Evolutionary conservation across 768 basidiomycete species (phyloP), one percentile per base, ranked within the genome.

Genomic region (Boletus huronensis): DNA sequence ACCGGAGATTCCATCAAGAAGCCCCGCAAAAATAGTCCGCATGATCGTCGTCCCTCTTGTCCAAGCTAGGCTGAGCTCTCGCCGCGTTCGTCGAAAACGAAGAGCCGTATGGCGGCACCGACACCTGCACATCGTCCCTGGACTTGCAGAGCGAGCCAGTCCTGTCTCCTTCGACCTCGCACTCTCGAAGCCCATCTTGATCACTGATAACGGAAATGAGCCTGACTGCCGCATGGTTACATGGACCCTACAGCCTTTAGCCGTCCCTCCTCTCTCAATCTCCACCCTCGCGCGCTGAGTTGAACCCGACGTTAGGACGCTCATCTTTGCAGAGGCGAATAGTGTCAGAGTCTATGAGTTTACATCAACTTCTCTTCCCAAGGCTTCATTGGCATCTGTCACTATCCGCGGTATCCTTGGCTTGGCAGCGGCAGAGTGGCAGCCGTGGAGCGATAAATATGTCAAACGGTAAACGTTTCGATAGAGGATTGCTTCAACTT

Each of bases 121-220:
- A 23, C 9, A 29, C n/a, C 31, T 11, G 23, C 17, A 5, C 21
- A 23, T 29, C 11, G 11, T 40, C 39, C 23, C 41, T 47, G 40
- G 49, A 48, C 48, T 49, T 39, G 21, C 31, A 36, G 5, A 39
- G 28, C 23, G 36, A 31, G 32, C 31, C 19, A 50, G 38, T 8
- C 21, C 6, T 39, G 38, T 35, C 8, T 5, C 31, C 17, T 41
- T 40, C 32, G 3, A 13, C 38, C 32, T 6, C n/a, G 43, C 29
- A 25, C 50, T n/a, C 36, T 52, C 26, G 54, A 53, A 32, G 42
- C 19, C 23, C 36, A 28, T 35, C 47, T 16, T 47, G 55, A 26
- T 39, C 32, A 54, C 7, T 26, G 64, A 67, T 67, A 69, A 56
- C 66, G 66, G 66, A 67, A 58, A 67, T 67, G 60, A 38, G 36